These are phyloP conservation scores for Zychaea mexicana DNA, from an alignment of 371 early-diverging fungal genomes.

Conservation along the genomic window DNA sequence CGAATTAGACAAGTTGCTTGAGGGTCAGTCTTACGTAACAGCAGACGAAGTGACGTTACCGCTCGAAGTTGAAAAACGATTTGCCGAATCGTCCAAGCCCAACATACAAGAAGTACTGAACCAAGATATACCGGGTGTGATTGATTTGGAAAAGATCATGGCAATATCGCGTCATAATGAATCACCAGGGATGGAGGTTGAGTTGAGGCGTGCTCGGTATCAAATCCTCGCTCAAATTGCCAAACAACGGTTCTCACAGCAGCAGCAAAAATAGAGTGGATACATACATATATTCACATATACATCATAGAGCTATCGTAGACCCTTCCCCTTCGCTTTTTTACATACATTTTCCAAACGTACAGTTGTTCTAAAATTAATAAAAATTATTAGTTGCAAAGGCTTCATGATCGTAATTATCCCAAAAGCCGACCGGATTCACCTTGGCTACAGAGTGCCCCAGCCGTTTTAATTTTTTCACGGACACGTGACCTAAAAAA, in stretches of 20 bases:
- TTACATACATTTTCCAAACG: too few species aligned
- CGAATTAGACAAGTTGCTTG: conserved; percentile 34
- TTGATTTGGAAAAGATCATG: conserved; percentile 24
- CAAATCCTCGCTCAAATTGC: conserved; percentile 40
- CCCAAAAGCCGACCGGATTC: too few species aligned
- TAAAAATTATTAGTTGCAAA: too few species aligned
- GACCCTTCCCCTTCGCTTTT: too few species aligned
- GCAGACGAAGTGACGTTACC: conserved; percentile 44
- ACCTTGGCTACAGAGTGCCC: too few species aligned
- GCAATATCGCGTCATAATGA: conserved; percentile 26
- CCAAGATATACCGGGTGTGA: conserved; percentile 32
- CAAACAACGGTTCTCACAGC: conserved; percentile 4
- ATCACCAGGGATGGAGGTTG: conserved; percentile 40
- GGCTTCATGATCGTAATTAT: too few species aligned
- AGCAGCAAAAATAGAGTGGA: background rate
- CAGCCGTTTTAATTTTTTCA: too few species aligned
- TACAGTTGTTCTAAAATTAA: too few species aligned
- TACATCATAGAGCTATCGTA: too few species aligned
- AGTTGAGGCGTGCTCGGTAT: conserved; percentile 41
- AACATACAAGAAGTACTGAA: conserved; percentile 21
- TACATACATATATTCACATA: too few species aligned
- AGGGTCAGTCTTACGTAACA: background rate
- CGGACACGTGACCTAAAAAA: too few species aligned
- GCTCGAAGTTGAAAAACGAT: conserved; percentile 15
- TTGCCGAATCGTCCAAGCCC: conserved; percentile 21